Evolutionary conservation across 2,329 filamentous ascomycete species (phyloP), one percentile per base, ranked within the genome.

Genomic region (Amauroascus niger): DNA sequence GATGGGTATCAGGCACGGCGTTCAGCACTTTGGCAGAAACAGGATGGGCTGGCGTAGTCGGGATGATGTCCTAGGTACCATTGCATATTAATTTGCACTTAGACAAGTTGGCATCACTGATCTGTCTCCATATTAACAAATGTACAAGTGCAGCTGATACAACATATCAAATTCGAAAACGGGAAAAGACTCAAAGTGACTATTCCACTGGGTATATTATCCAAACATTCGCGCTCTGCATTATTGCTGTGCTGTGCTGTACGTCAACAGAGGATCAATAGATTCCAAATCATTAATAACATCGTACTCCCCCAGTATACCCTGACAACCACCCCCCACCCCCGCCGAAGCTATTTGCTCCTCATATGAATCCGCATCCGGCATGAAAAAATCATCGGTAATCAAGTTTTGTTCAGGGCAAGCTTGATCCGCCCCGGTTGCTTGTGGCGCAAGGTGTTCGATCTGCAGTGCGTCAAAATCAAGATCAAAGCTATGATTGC

Each of bases 221-320:
- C 6, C 26, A 47, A 18, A 24, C 6, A n/a, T 20, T 22, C 14
- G 20, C 16, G 3, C 30, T 7, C 5, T 22, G 20, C 7, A 7
- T 24, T 47, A 49, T 40, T 39, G 44, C 22, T 52, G 32, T 14
- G 37, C 35, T 41, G 44, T 30, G 24, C 49, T 59, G 52, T 66
- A 69, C 39, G 61, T 58, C 54, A 67, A 55, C 35, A 65, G 60
- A 57, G 68, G 66, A 56, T 71, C 67, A 56, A 67, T 57, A 33
- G 62, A 60, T 62, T 60, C 57, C 55, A 55, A 43, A 43, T 24
- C n/a, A 41, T 37, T 30, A 26, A 13, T 33, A 33, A 24, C n/a
- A 52, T 49, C 49, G 37, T 52, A 41, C 33, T 37, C 49, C 18
- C 35, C 41, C 52, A 51, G 24, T 22, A 47, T 40, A 28, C 20